Evolutionary conservation across 352 stramenopile genomes (phyloP), one percentile per base, ranked within the genome.

Genomic region (Globisporangium paddicum): DNA sequence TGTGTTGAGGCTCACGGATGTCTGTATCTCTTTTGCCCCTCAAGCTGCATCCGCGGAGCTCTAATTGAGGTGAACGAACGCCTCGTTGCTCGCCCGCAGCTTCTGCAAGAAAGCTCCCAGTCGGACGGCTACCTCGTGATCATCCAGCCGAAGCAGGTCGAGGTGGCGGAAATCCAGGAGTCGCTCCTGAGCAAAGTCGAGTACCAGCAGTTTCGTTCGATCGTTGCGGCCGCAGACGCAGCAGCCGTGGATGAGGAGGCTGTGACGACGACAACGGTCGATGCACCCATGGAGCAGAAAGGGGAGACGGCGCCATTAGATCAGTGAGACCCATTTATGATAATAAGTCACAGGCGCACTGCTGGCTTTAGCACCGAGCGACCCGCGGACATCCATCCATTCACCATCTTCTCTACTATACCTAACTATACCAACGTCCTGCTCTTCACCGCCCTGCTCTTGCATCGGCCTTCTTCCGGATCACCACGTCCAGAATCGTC

Each of bases 41-140:
- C 14, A 18, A 90, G 82, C 62, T 93, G 83, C 72, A 90, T 95
- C 38, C 85, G 85, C 19, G 85, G 85, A 21, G 74, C 77, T 14
- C 64, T 95, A 45, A 79, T 95, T 49, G 85, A 93, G 56, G 70
- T 93, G 42, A 95, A 95, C 59, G 80, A 90, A 41, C 69, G 75
- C 19, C 54, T 95, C 23, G 54, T 73, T 30, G 64, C 69, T 32
- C 68, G 86, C 19, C 86, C 86, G 9, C 60, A 73, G 45, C 64
- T 95, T 35, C 68, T 95, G 49, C 73, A 85, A 64, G 63, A 73
- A 45, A 90, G 73, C 45, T 68, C 70, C 30, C 68, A 86, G 25
- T 89, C 83, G 32, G 81, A 93, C 35, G 86, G 83, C 23, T 95
- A 88, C 42, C 63, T 95, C 34, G 72, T 87, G 46, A 90, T 95